These are phyloP conservation scores for Vitellaria paradoxa DNA, from an alignment of 179 eudicot species.

Conservation along the genomic window DNA sequence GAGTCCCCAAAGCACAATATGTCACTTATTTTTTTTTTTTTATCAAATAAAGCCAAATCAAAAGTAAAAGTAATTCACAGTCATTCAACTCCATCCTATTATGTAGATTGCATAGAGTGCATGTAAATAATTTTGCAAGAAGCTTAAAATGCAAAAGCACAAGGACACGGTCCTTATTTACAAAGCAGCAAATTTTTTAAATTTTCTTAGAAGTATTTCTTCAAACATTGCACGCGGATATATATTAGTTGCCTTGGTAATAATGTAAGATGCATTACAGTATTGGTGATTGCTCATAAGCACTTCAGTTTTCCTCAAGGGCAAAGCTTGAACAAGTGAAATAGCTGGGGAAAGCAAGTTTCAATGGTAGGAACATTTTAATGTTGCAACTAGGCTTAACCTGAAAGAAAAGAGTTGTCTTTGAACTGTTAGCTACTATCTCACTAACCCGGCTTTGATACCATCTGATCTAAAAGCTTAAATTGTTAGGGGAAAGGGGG, in stretches of 20 bases:
- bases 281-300: not conserved
- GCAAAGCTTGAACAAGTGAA: not conserved
- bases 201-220: not conserved
- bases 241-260: not conserved
- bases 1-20: constrained; percentile 18
- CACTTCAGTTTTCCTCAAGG: constrained; percentile 1
- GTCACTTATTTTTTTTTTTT: not conserved
- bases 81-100: not conserved
- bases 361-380: not conserved
- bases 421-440: not conserved
- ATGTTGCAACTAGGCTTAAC: not conserved
- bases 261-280: not conserved
- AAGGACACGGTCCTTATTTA: not conserved
- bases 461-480: not conserved
- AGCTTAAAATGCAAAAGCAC: not conserved
- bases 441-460: too few relatives aligned
- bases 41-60: constrained; percentile 9
- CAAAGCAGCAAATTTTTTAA: not conserved
- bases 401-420: not conserved
- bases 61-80: not conserved
- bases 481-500: too few relatives aligned
- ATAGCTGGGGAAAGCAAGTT: not conserved
- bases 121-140: not conserved
- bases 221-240: not conserved
- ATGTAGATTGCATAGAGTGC: not conserved